Conservation (phyloP, 768 basidiomycete genomes). For the Rhizopogon vinicolor region DNA sequence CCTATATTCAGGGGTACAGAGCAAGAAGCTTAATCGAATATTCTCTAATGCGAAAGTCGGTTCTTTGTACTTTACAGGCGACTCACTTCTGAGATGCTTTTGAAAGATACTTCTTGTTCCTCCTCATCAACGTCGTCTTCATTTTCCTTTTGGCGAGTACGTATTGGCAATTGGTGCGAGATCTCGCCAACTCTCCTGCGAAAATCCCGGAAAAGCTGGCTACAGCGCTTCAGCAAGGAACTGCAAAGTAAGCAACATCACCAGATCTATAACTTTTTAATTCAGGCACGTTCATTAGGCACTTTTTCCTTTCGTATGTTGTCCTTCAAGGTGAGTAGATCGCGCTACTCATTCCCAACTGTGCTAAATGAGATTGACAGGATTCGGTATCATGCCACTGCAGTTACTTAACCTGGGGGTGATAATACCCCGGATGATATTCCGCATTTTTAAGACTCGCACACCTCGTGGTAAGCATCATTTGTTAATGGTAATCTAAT, state of each 20-base stretch:
- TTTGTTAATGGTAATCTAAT: background rate
- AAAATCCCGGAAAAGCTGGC: conserved; percentile 95
- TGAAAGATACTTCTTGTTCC: conserved; percentile 85
- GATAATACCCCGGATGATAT: conserved; percentile 74
- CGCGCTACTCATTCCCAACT: background rate
- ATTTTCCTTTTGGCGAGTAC: conserved; percentile 91
- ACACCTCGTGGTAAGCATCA: conserved; percentile 77
- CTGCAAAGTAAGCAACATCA: conserved; percentile 46
- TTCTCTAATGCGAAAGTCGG: conserved; percentile 86
- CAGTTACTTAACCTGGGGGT: conserved; percentile 92
- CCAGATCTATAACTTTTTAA: conserved; percentile 5
- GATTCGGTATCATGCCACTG: conserved; percentile 91
- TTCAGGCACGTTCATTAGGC: conserved; percentile 31
- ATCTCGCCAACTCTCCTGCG: conserved; percentile 89
- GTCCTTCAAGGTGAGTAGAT: conserved; percentile 64
- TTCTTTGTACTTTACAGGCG: conserved; percentile 1
- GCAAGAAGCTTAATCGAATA: conserved; percentile 94
- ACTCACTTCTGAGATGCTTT: conserved; percentile 5
- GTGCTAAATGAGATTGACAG: conserved; percentile 31
- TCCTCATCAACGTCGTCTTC: conserved; percentile 89
- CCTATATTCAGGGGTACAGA: conserved; percentile 86
- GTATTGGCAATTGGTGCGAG: conserved; percentile 86
- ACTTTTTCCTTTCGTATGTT: conserved; percentile 84
- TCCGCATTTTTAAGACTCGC: conserved; percentile 71
- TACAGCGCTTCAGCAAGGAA: conserved; percentile 70